Evolutionary conservation across 208 protist genomes (phyloP).

Genomic region (Naegleria gruberi): DNA sequence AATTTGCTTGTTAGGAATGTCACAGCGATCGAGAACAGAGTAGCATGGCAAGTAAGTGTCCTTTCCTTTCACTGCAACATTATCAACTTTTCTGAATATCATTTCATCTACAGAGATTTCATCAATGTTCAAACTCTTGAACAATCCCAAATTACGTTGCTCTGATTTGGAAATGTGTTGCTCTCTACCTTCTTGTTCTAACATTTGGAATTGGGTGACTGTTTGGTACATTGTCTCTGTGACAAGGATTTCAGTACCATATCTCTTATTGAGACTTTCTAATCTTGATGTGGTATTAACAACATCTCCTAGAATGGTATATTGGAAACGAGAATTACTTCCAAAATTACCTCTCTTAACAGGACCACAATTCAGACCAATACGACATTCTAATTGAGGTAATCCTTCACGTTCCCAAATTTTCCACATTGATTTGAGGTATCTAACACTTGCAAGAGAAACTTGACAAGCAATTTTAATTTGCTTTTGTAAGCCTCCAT

Average conservation of each 20-base stretch:
- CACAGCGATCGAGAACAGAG: neutral
- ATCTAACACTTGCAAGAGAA: neutral
- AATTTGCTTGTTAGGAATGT: neutral
- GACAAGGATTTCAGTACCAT: conserved; percentile 16
- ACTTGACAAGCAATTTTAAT: neutral
- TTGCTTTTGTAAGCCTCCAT: neutral
- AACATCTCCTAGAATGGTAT: conserved; percentile 31
- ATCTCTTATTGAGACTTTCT: conserved; percentile 28
- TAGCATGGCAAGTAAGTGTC: neutral
- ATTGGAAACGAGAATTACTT: conserved; percentile 3
- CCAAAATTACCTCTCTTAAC: conserved; percentile 30
- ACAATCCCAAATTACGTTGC: neutral
- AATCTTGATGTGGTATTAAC: conserved; percentile 29
- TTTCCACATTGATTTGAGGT: neutral
- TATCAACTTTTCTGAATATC: neutral
- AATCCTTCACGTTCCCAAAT: neutral
- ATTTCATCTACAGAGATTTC: neutral
- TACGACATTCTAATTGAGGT: neutral
- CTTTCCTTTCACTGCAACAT: conserved; percentile 1
- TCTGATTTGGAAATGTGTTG: neutral
- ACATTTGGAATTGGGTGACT: neutral
- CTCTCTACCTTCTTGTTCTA: neutral
- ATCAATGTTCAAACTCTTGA: neutral
- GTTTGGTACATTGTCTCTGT: neutral
- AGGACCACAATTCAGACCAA: conserved; percentile 11